A percentile compares a stretch with the other conserved stretches of the same genome.
These are phyloP conservation scores for Cylindrotheca closterium DNA, from an alignment of 108 stramenopile species.

Conservation along the genomic window DNA sequence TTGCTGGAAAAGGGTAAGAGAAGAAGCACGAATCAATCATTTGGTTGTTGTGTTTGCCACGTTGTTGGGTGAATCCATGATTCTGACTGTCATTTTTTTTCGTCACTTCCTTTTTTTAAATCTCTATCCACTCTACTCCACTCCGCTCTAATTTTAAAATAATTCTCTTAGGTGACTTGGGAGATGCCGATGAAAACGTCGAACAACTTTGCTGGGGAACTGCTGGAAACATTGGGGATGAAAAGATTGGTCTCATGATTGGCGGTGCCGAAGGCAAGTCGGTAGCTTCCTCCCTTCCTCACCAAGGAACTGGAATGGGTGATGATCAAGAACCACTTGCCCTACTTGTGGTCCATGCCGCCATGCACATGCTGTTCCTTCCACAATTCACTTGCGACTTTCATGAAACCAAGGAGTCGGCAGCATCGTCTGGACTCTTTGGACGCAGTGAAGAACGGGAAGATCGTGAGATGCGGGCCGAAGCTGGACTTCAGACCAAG, in stretches of 20 bases:
- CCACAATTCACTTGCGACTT: slow-evolving; percentile 93
- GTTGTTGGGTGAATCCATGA: not conserved
- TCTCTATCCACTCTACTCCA: not conserved
- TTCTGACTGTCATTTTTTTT: not conserved
- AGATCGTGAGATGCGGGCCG: slow-evolving; percentile 54
- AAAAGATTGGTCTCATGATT: slow-evolving; percentile 55
- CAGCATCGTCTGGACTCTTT: not conserved
- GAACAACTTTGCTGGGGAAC: slow-evolving; percentile 86
- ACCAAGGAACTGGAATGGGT: slow-evolving; percentile 22
- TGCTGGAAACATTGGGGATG: slow-evolving; percentile 34
- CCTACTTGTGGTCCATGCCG: slow-evolving; percentile 86
- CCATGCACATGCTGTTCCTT: slow-evolving; percentile 93
- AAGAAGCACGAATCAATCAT: not conserved
- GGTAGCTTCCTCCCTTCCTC: slow-evolving; percentile 9
- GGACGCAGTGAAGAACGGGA: slow-evolving; percentile 38
- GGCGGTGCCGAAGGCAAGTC: slow-evolving; percentile 17
- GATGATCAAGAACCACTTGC: slow-evolving; percentile 88
- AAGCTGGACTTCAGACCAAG: slow-evolving; percentile 57
- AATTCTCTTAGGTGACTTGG: slow-evolving; percentile 61
- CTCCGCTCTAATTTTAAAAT: not conserved
- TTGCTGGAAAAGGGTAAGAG: slow-evolving; percentile 82
- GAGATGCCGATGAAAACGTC: slow-evolving; percentile 70
- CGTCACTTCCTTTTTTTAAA: slow-evolving; percentile 5
- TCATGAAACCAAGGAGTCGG: slow-evolving; percentile 66
- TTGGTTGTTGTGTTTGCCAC: not conserved